Conservation (phyloP, 208 protist genomes). For the Acanthamoeba lenticulata region DNA sequence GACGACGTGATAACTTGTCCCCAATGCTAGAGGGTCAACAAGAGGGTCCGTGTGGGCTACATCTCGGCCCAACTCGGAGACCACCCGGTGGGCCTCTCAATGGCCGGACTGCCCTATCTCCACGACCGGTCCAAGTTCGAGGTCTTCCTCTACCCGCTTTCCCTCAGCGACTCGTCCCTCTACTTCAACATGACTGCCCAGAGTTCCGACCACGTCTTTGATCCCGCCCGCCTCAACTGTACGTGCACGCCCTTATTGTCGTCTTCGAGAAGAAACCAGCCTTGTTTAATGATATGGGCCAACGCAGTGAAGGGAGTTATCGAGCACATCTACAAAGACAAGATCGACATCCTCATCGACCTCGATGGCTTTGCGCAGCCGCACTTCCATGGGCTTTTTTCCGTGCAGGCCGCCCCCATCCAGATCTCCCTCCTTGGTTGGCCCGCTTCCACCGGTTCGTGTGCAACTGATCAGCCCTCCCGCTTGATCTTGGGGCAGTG, state of each 20-base stretch:
- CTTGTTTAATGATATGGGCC: too few relatives aligned
- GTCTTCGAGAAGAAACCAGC: too few relatives aligned
- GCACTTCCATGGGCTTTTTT: background rate
- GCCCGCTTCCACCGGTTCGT: conserved; percentile 15
- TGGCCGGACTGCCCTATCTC: background rate
- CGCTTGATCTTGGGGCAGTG: too few relatives aligned
- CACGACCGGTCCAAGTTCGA: conserved; percentile 18
- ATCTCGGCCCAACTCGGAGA: background rate
- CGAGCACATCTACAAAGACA: background rate
- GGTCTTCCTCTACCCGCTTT: background rate
- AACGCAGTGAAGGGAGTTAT: background rate
- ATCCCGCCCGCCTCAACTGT: background rate
- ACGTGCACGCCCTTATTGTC: background rate
- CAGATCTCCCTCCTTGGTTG: conserved; percentile 35
- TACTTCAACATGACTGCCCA: background rate
- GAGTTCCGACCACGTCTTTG: background rate
- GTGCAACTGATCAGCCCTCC: background rate
- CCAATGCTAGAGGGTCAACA: background rate
- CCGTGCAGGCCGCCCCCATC: background rate
- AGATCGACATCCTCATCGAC: conserved; percentile 14
- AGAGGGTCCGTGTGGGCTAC: background rate
- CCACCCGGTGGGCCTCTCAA: background rate
- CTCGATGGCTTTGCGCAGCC: background rate
- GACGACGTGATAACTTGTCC: too few relatives aligned
- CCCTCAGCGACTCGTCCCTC: background rate